These are phyloP conservation scores for Xanthoparmelia taractica DNA, from an alignment of 495 filamentous ascomycete genomes.

Conservation along the genomic window DNA sequence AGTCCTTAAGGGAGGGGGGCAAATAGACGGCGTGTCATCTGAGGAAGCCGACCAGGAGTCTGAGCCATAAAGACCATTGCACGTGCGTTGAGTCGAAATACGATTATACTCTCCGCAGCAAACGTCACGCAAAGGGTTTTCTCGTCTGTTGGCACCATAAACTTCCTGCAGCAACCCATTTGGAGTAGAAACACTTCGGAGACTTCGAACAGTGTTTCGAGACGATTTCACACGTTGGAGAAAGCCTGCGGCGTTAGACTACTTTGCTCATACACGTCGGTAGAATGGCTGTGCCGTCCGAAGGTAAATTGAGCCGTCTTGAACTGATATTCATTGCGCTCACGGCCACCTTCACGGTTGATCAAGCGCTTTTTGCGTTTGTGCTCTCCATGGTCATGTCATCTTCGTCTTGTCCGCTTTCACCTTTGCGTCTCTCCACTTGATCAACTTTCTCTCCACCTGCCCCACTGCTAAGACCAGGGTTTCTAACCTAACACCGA, in stretches of 20 bases:
- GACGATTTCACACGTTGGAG: not conserved
- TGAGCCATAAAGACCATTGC: too few relatives aligned
- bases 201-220: too few relatives aligned
- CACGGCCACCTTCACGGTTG: not conserved
- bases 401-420: conserved; percentile 22
- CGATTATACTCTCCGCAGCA: conserved; percentile 24
- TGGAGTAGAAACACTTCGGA: too few relatives aligned
- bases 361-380: not conserved
- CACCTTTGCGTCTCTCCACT: conserved; percentile 32
- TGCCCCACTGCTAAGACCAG: conserved; percentile 43
- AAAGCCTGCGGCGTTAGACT: not conserved
- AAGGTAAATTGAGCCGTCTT: too few relatives aligned
- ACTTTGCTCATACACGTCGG: not conserved
- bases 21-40: too few relatives aligned
- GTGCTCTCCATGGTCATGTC: not conserved
- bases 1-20: conserved; percentile 27
- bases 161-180: too few relatives aligned
- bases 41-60: too few relatives aligned
- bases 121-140: conserved; percentile 43
- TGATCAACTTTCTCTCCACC: conserved; percentile 39
- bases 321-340: too few relatives aligned
- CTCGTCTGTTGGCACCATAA: too few relatives aligned
- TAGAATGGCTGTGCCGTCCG: too few relatives aligned
- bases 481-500: conserved; percentile 40
- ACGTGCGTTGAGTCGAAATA: too few relatives aligned